phyloP scores from a whole-genome alignment of 2,329 filamentous ascomycete genomes.

The Amauroascus verrucosus region DNA sequence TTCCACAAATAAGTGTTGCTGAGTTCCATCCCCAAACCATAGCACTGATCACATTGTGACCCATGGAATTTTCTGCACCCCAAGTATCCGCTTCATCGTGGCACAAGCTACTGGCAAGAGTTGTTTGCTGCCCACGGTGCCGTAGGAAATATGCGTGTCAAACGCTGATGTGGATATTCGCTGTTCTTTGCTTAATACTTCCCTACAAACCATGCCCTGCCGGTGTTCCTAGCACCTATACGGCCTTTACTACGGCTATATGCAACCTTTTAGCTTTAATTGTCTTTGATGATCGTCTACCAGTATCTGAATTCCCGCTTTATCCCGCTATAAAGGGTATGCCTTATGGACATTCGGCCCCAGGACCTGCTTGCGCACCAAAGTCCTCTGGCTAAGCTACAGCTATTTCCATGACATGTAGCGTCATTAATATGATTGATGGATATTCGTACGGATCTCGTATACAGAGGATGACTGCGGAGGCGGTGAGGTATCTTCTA shows the following conservation, averaged over 20 bases:
- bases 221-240: too few species aligned
- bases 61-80: neutral
- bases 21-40: neutral
- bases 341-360: neutral
- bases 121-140: slow-evolving; percentile 1
- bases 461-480: neutral
- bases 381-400: neutral
- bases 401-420: neutral
- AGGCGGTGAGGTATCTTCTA: neutral
- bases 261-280: too few species aligned
- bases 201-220: too few species aligned
- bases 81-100: neutral
- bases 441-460: neutral
- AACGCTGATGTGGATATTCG: neutral
- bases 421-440: neutral
- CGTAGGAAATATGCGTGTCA: neutral
- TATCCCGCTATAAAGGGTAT: too few species aligned
- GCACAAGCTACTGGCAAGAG: neutral
- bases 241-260: too few species aligned
- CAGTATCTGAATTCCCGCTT: too few species aligned
- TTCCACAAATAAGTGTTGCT: neutral
- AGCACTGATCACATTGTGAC: neutral
- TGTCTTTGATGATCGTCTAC: too few species aligned
- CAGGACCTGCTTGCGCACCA: neutral
- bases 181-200: neutral